Conservation (phyloP, 23 red algal genomes). For the Agarophyton chilense region DNA sequence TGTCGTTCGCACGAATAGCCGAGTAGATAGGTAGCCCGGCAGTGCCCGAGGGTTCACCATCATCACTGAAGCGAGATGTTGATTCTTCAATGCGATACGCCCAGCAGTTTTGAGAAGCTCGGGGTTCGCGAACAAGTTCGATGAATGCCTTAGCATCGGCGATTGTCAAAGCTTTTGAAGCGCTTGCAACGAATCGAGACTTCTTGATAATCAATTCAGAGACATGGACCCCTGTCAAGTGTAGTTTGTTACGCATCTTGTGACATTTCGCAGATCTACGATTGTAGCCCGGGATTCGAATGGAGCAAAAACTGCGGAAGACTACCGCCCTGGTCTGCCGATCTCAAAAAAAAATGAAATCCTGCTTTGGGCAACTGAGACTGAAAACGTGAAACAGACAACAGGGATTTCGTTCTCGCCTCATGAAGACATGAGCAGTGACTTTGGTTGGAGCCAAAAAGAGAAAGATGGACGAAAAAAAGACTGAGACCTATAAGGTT, state of each 20-base stretch:
- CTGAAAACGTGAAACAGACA: too few species aligned
- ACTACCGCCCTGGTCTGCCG: too few species aligned
- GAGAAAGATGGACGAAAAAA: too few species aligned
- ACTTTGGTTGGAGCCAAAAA: too few species aligned
- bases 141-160: constrained; percentile 18
- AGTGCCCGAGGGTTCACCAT: constrained; percentile 64
- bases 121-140: constrained; percentile 16
- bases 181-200: constrained; percentile 57
- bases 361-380: too few species aligned
- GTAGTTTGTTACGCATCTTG: background rate
- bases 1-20: constrained; percentile 20
- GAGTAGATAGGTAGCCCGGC: constrained; percentile 46
- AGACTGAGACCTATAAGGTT: too few species aligned
- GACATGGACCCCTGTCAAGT: constrained; percentile 15
- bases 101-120: constrained; percentile 58
- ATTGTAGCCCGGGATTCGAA: background rate
- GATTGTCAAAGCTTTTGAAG: background rate
- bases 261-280: background rate
- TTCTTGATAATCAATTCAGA: constrained; percentile 51
- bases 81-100: constrained; percentile 37
- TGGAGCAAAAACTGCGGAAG: background rate
- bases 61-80: constrained; percentile 33
- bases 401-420: too few species aligned
- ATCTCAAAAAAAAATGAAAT: background rate
- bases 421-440: too few species aligned